Evolutionary conservation across 305 asterid genomes (phyloP).

Genomic region (Solanum hybrid): DNA sequence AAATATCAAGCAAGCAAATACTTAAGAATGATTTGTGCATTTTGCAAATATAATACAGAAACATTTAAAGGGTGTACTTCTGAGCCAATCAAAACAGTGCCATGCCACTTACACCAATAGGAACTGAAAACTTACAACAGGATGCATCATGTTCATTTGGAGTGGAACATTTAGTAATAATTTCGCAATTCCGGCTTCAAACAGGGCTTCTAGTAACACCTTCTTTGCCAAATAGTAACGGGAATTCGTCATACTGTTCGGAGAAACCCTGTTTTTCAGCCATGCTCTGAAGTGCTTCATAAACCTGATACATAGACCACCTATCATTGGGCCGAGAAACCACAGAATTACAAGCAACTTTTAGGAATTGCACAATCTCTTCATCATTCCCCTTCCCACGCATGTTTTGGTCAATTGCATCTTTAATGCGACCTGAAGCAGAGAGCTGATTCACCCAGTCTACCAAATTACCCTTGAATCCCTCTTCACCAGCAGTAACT

Average conservation of each 20-base stretch:
- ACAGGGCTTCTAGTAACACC: conserved; percentile 33
- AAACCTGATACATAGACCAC: conserved; percentile 75
- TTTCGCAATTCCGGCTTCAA: background rate
- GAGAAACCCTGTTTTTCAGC: conserved; percentile 58
- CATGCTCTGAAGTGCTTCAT: conserved; percentile 56
- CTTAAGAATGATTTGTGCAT: background rate
- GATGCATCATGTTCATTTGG: background rate
- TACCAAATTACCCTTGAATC: conserved; percentile 58
- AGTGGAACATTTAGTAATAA: background rate
- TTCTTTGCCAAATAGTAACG: conserved; percentile 51
- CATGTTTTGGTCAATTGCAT: conserved; percentile 46
- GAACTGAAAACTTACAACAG: background rate
- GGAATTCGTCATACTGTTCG: conserved; percentile 71
- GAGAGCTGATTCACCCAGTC: conserved; percentile 69
- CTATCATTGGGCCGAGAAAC: conserved; percentile 50
- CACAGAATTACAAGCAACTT: conserved; percentile 59
- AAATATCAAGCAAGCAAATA: background rate
- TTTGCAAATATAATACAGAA: conserved; percentile 3
- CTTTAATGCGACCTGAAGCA: conserved; percentile 50
- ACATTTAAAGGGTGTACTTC: background rate
- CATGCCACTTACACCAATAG: background rate
- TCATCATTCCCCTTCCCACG: conserved; percentile 69
- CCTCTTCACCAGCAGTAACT: conserved; percentile 39
- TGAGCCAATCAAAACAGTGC: background rate
- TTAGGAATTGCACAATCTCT: conserved; percentile 59